These are phyloP conservation scores for Micractinium conductrix DNA, from an alignment of 139 green algal species.

Conservation along the genomic window DNA sequence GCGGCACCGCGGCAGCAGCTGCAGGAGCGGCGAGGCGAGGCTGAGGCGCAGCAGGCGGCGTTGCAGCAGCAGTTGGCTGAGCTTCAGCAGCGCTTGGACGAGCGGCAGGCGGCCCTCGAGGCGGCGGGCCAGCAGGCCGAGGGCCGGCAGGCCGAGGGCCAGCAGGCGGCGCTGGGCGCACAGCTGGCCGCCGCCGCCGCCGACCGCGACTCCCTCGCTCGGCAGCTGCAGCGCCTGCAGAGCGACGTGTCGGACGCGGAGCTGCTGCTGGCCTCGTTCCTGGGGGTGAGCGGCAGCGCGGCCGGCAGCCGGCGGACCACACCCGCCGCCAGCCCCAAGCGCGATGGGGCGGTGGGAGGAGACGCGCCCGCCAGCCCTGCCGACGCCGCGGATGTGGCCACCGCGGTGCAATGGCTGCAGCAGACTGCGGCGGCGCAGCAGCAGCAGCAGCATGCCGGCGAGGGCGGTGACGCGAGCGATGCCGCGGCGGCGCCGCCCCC, in stretches of 20 bases:
- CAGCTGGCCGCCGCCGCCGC: neutral
- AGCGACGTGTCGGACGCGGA: conserved; percentile 21
- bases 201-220: neutral
- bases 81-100: neutral
- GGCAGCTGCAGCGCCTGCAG: conserved; percentile 21
- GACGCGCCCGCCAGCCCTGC: neutral
- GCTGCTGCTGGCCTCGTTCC: conserved; percentile 24
- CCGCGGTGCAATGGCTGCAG: conserved; percentile 25
- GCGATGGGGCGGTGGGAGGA: neutral
- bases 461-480: neutral
- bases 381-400: neutral
- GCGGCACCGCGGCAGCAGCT: neutral
- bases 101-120: neutral
- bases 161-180: neutral
- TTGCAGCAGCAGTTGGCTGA: neutral
- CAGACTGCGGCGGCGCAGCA: conserved; percentile 5
- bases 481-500: too few relatives aligned
- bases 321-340: conserved; percentile 6
- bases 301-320: conserved; percentile 8
- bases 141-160: neutral
- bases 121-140: neutral
- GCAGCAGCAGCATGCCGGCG: conserved; percentile 7
- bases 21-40: too few relatives aligned
- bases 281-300: conserved; percentile 1
- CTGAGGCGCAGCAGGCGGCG: neutral